Evolutionary conservation across 2,329 filamentous ascomycete species (phyloP), one percentile per base, ranked within the genome.

Genomic region (Akanthomyces uredinophilus): DNA sequence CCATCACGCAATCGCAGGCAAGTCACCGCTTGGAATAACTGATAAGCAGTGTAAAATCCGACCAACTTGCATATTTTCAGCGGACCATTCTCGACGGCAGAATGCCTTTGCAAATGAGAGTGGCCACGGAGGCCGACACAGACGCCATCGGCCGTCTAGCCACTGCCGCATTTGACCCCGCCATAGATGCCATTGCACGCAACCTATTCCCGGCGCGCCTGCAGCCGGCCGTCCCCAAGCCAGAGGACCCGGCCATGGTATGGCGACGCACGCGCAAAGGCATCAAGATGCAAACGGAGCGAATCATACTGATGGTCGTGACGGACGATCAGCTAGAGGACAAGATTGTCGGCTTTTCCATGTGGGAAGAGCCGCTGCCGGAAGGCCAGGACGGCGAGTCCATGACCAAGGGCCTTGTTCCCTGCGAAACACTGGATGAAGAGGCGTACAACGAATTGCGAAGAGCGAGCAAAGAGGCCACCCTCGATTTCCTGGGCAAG

Each of bases 21-120:
- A 16, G 13, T 39, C 16, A 14, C 14, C 16, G 37, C 37, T 39
- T 39, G 37, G 37, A 16, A 16, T 39, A 16, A 16, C 37, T 14
- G 16, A 10, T 5, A 16, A 16, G 37, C 37, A 16, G 13, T 16
- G 37, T 14, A 24, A 8, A 24, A 22, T 2, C 5, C 20, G 20
- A 14, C 32, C 22, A 44, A 44, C 2, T 18, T 22, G 43, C 11
- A 22, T 20, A 24, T 14, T 6, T 14, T 16, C 47, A 50, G 18
- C 47, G 6, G 8, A 24, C 24, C 27, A 7, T 4, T n/a, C 47
- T 10, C 20, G 18, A 27, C 35, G 4, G n/a, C 24, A 52, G 6
- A 35, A 72, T 72, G 70, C 57, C 70, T 14, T 64, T 71, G 37
- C 54, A 52, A 6, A 47, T 72, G 51, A 67, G 70, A 20, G 65